Conservation (phyloP, 2,329 filamentous ascomycete genomes). For the Aureobasidium sp. region DNA sequence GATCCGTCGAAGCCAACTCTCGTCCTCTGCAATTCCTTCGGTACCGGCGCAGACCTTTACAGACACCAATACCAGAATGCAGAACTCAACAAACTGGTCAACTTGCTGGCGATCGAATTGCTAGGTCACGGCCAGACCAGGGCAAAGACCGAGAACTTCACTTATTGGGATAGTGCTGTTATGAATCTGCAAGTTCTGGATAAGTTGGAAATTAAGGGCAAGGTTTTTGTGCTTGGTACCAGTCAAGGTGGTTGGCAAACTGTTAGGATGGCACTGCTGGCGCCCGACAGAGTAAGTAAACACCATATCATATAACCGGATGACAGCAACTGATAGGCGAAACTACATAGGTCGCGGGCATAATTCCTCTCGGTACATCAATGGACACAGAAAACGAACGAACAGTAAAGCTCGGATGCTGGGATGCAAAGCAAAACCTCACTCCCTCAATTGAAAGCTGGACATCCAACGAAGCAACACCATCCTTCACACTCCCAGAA, state of each 20-base stretch:
- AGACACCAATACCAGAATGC: slow-evolving; percentile 25
- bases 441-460: slow-evolving; percentile 34
- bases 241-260: slow-evolving; percentile 50
- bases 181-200: slow-evolving; percentile 39
- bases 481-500: slow-evolving; percentile 37
- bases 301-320: not conserved
- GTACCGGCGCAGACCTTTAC: slow-evolving; percentile 41
- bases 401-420: slow-evolving; percentile 41
- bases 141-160: slow-evolving; percentile 40
- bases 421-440: slow-evolving; percentile 36
- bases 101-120: slow-evolving; percentile 48
- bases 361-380: slow-evolving; percentile 47
- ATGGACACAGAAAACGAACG: slow-evolving; percentile 44
- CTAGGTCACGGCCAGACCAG: slow-evolving; percentile 48
- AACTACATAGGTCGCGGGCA: slow-evolving; percentile 38
- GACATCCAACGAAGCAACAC: slow-evolving; percentile 33
- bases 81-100: slow-evolving; percentile 32
- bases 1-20: slow-evolving; percentile 42
- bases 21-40: slow-evolving; percentile 47
- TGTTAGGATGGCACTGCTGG: slow-evolving; percentile 46
- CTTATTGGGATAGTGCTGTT: slow-evolving; percentile 49
- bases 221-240: slow-evolving; percentile 44
- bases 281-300: slow-evolving; percentile 37
- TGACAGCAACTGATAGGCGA: not conserved
- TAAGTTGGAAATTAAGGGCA: slow-evolving; percentile 34